phyloP scores from a whole-genome alignment of 768 basidiomycete species.

The Suillus plorans region DNA sequence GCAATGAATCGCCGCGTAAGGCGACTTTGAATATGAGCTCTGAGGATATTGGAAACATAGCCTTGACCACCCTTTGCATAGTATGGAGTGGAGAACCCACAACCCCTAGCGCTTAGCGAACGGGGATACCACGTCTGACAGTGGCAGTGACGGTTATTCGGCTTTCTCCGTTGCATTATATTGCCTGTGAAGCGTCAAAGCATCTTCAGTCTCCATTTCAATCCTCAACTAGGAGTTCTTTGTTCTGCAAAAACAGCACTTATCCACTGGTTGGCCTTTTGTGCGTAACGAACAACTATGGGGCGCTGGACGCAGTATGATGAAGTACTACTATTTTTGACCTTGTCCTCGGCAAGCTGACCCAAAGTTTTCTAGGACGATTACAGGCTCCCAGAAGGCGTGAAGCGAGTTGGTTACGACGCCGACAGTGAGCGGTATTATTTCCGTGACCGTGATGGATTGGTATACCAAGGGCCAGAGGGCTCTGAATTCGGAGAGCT shows the following conservation, averaged over 20 bases:
- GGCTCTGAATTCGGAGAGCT: constrained; percentile 63
- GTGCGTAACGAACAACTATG: constrained; percentile 19
- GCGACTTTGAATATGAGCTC: constrained; percentile 39
- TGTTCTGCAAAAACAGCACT: constrained; percentile 10
- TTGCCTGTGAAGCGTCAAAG: not conserved
- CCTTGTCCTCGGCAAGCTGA: not conserved
- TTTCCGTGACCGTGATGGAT: constrained; percentile 57
- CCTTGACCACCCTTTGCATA: constrained; percentile 6
- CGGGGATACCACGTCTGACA: not conserved
- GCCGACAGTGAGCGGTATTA: constrained; percentile 65
- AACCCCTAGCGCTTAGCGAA: too few relatives aligned
- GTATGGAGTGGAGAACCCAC: not conserved
- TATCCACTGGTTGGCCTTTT: constrained; percentile 21
- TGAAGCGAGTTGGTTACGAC: constrained; percentile 75
- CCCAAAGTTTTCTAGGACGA: constrained; percentile 37
- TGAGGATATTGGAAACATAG: constrained; percentile 8
- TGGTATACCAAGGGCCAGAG: constrained; percentile 53
- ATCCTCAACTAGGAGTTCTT: not conserved
- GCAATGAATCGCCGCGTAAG: constrained; percentile 59
- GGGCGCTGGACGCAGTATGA: constrained; percentile 41
- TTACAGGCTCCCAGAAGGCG: constrained; percentile 52
- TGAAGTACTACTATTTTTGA: constrained; percentile 17
- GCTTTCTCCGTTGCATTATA: constrained; percentile 19
- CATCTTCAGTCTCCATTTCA: not conserved
- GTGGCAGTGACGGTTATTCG: constrained; percentile 9